Conservation (phyloP, 345 rosid species). For the Camelina neglecta region DNA sequence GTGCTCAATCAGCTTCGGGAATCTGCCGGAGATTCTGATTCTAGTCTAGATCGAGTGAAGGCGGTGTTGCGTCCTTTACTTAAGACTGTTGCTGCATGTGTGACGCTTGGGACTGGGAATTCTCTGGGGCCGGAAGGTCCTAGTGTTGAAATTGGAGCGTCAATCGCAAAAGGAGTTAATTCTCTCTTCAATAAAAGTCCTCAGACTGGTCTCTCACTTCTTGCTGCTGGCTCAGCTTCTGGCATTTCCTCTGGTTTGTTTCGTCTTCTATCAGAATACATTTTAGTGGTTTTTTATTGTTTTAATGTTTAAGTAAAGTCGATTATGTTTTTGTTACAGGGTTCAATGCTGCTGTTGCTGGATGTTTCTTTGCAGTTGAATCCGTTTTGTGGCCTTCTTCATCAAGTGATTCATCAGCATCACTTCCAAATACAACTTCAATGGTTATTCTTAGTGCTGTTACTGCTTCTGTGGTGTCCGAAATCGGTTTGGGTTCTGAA, state of each 20-base stretch:
- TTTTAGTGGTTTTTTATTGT: too few species aligned
- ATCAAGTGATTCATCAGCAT: constrained; percentile 55
- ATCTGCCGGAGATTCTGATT: constrained; percentile 30
- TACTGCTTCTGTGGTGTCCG: constrained; percentile 81
- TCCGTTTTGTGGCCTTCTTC: constrained; percentile 95
- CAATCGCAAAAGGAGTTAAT: constrained; percentile 71
- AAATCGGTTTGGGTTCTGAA: constrained; percentile 86
- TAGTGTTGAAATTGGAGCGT: constrained; percentile 88
- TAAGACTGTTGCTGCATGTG: constrained; percentile 79
- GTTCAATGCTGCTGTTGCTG: constrained; percentile 97
- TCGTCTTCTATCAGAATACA: not conserved
- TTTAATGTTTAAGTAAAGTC: too few species aligned
- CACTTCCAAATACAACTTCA: constrained; percentile 82
- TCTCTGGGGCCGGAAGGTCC: constrained; percentile 98
- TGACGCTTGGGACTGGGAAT: constrained; percentile 92
- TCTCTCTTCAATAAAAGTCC: constrained; percentile 51
- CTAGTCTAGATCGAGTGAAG: constrained; percentile 35
- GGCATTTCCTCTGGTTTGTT: constrained; percentile 86
- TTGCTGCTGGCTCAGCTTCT: constrained; percentile 94
- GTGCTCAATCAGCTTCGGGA: constrained; percentile 54
- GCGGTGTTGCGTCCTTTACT: constrained; percentile 63
- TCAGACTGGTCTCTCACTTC: constrained; percentile 61
- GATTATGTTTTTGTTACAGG: constrained; percentile 47
- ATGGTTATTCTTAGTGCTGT: constrained; percentile 94
- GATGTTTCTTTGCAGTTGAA: constrained; percentile 93